Evolutionary conservation across 768 basidiomycete species (phyloP), one percentile per base, ranked within the genome.

Genomic region (Pleurotus giganteus): DNA sequence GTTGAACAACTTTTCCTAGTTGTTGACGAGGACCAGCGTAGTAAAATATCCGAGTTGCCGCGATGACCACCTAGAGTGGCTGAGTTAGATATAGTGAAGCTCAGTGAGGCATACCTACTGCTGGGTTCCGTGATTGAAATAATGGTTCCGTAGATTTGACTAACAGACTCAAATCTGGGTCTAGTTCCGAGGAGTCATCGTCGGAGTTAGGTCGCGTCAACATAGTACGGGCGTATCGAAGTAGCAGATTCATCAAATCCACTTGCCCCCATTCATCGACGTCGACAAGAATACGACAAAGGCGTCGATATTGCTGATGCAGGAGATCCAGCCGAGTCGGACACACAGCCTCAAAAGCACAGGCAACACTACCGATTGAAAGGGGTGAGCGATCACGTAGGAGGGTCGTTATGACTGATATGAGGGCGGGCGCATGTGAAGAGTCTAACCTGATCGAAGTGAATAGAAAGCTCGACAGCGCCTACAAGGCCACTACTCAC

Each of bases 221-320:
- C 92, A 96, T 95, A 0, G 79, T 81, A 47, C 95, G 74, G 2
- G 83, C 90, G 65, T 99, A 99, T 56, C 90, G 76, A 53, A 86
- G 70, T 28, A 99, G 77, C 12, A 98, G 76, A 41, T 86, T 80
- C 57, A 96, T 76, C 17, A 94, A 69, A 43, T 86, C 82, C 4
- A 89, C 82, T 68, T 98, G 97, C 0, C 94, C 94, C 97, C 97
- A 99, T 67, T 97, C 96, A 62, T 99, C 97, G 3, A 88, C 86
- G 62, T 99, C 94, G 29, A 93, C 79, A 2, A 98, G 73, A n/a
- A 89, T 74, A 39, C 80, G 78, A 65, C 94, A 97, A 27, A 94
- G 74, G 24, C 91, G 83, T 21, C 95, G 79, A 62, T 91, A 99
- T 60, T 97, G 91, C 15, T 80, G 79, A 63, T 99, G 97, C 1